phyloP scores from a whole-genome alignment of 345 rosid species.

The Eucalyptus pauciflora region DNA sequence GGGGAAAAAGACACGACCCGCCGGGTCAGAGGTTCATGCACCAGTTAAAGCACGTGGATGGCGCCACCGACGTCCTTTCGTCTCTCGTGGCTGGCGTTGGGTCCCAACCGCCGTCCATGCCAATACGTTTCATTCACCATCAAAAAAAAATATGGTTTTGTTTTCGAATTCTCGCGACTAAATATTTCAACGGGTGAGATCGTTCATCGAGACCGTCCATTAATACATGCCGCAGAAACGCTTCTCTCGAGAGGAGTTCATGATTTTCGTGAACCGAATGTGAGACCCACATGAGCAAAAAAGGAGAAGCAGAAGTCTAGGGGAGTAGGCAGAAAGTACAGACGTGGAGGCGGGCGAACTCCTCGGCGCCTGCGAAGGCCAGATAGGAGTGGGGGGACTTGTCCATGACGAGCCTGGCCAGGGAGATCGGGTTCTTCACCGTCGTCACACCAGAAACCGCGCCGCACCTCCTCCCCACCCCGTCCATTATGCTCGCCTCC shows the following conservation, averaged over 20 bases:
- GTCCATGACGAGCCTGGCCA: conserved; percentile 95
- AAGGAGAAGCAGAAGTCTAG: background rate
- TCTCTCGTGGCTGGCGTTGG: background rate
- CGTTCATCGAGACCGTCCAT: background rate
- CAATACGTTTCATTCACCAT: background rate
- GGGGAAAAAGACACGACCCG: background rate
- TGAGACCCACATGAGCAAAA: background rate
- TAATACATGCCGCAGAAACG: background rate
- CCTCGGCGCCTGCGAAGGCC: conserved; percentile 88
- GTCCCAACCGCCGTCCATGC: background rate
- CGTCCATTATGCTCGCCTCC: conserved; percentile 99
- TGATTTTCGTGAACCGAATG: background rate
- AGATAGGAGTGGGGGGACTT: conserved; percentile 93
- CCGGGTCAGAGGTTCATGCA: background rate
- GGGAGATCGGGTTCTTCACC: conserved; percentile 83
- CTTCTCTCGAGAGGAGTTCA: background rate
- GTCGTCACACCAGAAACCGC: conserved; percentile 86
- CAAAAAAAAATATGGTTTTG: background rate
- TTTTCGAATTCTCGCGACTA: background rate
- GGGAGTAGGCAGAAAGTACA: background rate
- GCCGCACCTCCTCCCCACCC: conserved; percentile 75
- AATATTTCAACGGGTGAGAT: background rate
- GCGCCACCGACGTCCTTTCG: background rate
- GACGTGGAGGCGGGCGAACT: conserved; percentile 77
- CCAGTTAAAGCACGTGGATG: background rate